A percentile compares a stretch with the other conserved stretches of the same genome.
Conservation (phyloP, 108 stramenopile species). For the Pseudonitzschia multiseries region DNA sequence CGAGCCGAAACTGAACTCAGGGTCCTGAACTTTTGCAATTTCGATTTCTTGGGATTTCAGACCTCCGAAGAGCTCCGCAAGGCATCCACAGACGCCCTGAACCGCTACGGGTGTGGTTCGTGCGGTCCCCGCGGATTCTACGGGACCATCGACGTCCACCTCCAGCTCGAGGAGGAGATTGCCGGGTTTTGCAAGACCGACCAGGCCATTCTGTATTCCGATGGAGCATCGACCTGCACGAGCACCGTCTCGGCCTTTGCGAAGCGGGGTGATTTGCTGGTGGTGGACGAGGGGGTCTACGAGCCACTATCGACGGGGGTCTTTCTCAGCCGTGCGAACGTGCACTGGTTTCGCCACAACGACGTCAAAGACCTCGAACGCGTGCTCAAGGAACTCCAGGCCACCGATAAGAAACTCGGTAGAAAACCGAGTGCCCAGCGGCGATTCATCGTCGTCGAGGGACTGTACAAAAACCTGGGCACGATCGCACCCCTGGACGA, state of each 20-base stretch:
- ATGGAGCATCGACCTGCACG: conserved; percentile 83
- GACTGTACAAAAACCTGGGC: conserved; percentile 94
- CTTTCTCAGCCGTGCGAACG: conserved; percentile 84
- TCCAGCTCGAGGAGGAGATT: conserved; percentile 81
- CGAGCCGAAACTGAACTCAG: conserved; percentile 3
- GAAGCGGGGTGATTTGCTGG: conserved; percentile 94
- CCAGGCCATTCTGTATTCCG: conserved; percentile 96
- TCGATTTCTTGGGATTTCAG: conserved; percentile 76
- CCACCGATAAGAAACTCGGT: conserved; percentile 68
- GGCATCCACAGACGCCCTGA: conserved; percentile 63
- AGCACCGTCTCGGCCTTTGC: conserved; percentile 98
- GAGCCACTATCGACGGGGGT: conserved; percentile 93
- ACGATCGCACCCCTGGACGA: conserved; percentile 88
- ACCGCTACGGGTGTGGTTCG: conserved; percentile 92
- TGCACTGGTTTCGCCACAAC: conserved; percentile 95
- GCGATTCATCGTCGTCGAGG: conserved; percentile 97
- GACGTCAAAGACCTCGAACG: conserved; percentile 93
- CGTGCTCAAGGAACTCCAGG: conserved; percentile 79
- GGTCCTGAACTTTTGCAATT: conserved; percentile 89
- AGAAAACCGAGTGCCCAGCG: conserved; percentile 86
- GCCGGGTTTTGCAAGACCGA: conserved; percentile 83
- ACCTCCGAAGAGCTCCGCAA: conserved; percentile 43
- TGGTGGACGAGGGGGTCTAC: conserved; percentile 91
- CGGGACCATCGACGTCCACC: conserved; percentile 97
- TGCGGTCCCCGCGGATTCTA: conserved; percentile 99